These are phyloP conservation scores for Boehmeria nivea DNA, from an alignment of 306 rosid species.

Conservation along the genomic window DNA sequence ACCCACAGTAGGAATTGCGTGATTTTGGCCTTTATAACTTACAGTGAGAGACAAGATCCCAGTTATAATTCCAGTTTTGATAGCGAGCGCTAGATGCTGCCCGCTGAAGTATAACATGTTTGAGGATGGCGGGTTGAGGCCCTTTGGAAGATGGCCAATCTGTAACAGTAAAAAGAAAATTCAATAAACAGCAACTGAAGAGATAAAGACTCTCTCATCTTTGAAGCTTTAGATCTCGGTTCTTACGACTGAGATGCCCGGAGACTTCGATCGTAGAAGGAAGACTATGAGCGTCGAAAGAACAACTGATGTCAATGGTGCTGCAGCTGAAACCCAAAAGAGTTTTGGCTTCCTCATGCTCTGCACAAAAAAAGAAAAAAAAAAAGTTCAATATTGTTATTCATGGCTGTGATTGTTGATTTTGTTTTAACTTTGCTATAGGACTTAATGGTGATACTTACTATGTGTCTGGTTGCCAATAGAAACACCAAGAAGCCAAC, in stretches of 20 bases:
- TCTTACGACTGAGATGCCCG: constrained; percentile 61
- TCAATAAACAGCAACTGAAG: neutral
- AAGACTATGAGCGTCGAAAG: constrained; percentile 76
- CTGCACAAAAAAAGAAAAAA: constrained; percentile 30
- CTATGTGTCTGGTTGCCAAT: constrained; percentile 68
- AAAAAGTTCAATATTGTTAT: neutral
- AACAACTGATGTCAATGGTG: constrained; percentile 84
- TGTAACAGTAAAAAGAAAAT: neutral
- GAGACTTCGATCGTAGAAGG: constrained; percentile 44
- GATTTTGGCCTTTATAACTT: constrained; percentile 34
- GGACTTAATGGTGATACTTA: constrained; percentile 33
- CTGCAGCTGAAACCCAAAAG: constrained; percentile 91
- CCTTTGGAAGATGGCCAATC: constrained; percentile 90
- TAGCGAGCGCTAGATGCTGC: constrained; percentile 58
- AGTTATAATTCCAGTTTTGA: constrained; percentile 85
- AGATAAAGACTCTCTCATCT: neutral
- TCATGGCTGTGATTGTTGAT: neutral
- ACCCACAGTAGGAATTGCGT: too few relatives aligned
- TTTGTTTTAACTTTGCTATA: neutral
- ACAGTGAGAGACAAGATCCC: constrained; percentile 95
- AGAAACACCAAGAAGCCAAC: constrained; percentile 55
- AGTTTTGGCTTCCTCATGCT: constrained; percentile 74
- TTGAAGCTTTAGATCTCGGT: neutral
- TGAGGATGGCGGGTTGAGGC: constrained; percentile 81
- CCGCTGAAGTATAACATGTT: constrained; percentile 81